Evolutionary conservation across 1,284 basidiomycete genomes (phyloP).

Genomic region (Sporisorium exsertum): DNA sequence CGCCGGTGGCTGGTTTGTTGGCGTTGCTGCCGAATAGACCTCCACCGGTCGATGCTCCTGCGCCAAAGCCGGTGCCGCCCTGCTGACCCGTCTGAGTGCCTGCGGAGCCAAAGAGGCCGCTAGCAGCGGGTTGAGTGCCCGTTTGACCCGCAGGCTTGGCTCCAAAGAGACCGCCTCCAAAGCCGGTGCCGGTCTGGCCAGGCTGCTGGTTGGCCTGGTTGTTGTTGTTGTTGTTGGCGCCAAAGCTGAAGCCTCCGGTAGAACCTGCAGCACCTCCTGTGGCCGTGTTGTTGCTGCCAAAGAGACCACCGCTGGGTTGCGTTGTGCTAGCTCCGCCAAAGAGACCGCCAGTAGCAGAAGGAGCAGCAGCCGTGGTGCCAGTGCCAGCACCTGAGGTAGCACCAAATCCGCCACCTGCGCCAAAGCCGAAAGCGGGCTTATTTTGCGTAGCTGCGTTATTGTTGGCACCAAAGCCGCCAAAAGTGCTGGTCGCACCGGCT

Average conservation of each 20-base stretch:
- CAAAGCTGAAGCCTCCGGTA: conserved; percentile 54
- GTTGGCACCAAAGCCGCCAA: conserved; percentile 59
- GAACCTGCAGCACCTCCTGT: conserved; percentile 27
- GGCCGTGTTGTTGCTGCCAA: conserved; percentile 33
- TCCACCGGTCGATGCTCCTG: conserved; percentile 48
- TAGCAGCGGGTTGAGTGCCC: conserved; percentile 58
- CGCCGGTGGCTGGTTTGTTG: conserved; percentile 47
- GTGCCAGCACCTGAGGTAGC: conserved; percentile 36
- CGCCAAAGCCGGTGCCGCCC: conserved; percentile 46
- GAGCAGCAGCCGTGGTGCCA: conserved; percentile 44
- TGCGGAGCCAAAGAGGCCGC: conserved; percentile 68
- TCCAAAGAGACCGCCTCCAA: conserved; percentile 64
- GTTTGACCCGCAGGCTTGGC: conserved; percentile 60
- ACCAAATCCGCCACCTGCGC: conserved; percentile 50
- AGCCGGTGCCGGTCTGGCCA: conserved; percentile 46
- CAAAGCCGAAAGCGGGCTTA: conserved; percentile 66
- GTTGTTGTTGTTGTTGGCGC: conserved; percentile 40
- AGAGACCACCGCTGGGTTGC: conserved; percentile 55
- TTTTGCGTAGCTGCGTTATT: conserved; percentile 43
- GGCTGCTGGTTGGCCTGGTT: conserved; percentile 41
- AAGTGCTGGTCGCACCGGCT: conserved; percentile 53
- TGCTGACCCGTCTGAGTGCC: conserved; percentile 62
- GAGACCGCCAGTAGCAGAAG: conserved; percentile 69
- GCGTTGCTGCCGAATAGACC: conserved; percentile 68
- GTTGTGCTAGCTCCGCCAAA: conserved; percentile 67